These are phyloP conservation scores for Cladorrhinum sp. DNA, from an alignment of 2,329 filamentous ascomycete species.

Conservation along the genomic window DNA sequence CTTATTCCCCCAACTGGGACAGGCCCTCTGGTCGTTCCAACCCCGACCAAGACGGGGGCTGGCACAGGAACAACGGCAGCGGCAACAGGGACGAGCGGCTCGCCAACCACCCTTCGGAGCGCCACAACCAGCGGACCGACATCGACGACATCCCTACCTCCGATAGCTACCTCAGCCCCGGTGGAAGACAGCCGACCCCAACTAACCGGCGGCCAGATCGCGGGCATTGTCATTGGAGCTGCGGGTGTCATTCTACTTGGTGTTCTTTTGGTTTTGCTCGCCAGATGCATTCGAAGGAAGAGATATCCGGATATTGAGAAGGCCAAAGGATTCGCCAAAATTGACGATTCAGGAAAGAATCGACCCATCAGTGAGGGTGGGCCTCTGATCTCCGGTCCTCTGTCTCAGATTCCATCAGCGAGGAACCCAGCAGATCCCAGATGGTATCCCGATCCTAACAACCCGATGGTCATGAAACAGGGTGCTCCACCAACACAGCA, in stretches of 20 bases:
- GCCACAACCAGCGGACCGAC: slow-evolving; percentile 16
- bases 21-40: slow-evolving; percentile 34
- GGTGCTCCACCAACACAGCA: neutral
- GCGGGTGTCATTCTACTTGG: slow-evolving; percentile 49
- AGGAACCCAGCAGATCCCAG: slow-evolving; percentile 19
- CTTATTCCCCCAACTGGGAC: slow-evolving; percentile 37
- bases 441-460: slow-evolving; percentile 9
- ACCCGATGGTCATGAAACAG: neutral
- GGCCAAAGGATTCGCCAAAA: slow-evolving; percentile 35
- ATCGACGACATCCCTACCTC: neutral
- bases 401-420: slow-evolving; percentile 30
- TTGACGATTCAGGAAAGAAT: slow-evolving; percentile 35
- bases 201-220: slow-evolving; percentile 46
- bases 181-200: slow-evolving; percentile 2
- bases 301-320: slow-evolving; percentile 34
- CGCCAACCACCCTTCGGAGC: neutral
- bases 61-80: slow-evolving; percentile 9
- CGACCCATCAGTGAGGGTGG: slow-evolving; percentile 21
- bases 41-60: slow-evolving; percentile 17
- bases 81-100: neutral
- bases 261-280: slow-evolving; percentile 46
- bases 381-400: slow-evolving; percentile 43
- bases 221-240: slow-evolving; percentile 56
- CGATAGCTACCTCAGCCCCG: slow-evolving; percentile 9
- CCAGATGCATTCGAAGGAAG: slow-evolving; percentile 41